Evolutionary conservation across 2,329 filamentous ascomycete species (phyloP).

Genomic region (Aspergillus sp.): DNA sequence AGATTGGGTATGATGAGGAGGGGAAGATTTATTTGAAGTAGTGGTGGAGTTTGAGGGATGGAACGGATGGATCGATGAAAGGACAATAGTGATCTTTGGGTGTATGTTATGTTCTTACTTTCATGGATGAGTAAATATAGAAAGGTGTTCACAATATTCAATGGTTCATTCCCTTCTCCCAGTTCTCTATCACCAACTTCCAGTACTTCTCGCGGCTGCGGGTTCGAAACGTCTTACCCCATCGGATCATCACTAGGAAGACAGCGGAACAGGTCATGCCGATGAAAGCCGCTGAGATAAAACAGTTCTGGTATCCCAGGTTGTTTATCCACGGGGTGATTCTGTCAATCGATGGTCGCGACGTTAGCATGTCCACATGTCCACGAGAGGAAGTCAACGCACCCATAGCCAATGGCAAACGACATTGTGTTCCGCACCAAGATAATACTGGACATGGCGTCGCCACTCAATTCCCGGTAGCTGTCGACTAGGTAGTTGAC

Average conservation of each 20-base stretch:
- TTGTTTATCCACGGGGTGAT: constrained; percentile 49
- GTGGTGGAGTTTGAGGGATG: background rate
- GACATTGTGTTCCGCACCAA: constrained; percentile 50
- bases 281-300: constrained; percentile 42
- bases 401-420: constrained; percentile 48
- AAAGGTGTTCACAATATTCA: constrained; percentile 8
- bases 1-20: constrained; percentile 69
- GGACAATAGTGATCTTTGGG: no score
- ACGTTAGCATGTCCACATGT: background rate
- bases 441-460: constrained; percentile 45
- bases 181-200: constrained; percentile 35
- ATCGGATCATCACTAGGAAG: constrained; percentile 42
- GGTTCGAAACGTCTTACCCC: constrained; percentile 36
- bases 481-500: constrained; percentile 44
- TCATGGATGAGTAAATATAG: no score
- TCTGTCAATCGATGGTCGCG: constrained; percentile 17
- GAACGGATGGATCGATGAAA: background rate
- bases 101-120: no score
- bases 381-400: constrained; percentile 4
- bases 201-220: constrained; percentile 39
- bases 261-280: constrained; percentile 37
- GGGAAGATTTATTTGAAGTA: constrained; percentile 56
- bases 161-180: constrained; percentile 34
- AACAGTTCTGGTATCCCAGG: constrained; percentile 47
- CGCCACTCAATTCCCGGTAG: constrained; percentile 41